A percentile compares a stretch with the other conserved stretches of the same genome.
Conservation (phyloP, 1,284 basidiomycete genomes). For the Ceratobasidium sp. region DNA sequence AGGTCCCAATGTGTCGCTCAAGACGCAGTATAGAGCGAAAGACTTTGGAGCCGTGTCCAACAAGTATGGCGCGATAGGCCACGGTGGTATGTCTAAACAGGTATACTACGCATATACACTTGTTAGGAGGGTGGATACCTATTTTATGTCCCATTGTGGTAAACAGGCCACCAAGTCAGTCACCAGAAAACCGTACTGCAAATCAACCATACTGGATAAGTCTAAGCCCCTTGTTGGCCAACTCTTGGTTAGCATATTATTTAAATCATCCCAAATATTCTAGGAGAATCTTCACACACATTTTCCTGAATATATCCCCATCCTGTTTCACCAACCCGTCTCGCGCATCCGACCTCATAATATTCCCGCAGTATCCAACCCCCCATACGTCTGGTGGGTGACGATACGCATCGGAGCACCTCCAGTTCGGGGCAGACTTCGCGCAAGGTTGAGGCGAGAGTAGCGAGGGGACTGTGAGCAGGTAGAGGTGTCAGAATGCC, state of each 20-base stretch:
- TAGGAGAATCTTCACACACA: background rate
- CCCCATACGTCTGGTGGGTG: background rate
- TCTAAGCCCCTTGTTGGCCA: no score
- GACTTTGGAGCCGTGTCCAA: conserved; percentile 18
- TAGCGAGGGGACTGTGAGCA: background rate
- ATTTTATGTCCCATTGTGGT: no score
- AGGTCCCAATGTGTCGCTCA: background rate
- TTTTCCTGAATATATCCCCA: background rate
- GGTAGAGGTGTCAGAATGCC: background rate
- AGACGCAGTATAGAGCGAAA: conserved; percentile 13
- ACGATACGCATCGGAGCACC: background rate
- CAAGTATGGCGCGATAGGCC: conserved; percentile 24
- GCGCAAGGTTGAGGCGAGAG: background rate
- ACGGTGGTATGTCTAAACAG: conserved; percentile 5
- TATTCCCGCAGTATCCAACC: no score
- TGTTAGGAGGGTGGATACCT: background rate
- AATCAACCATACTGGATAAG: no score
- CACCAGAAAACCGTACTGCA: no score
- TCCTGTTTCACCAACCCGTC: background rate
- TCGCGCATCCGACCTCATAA: background rate
- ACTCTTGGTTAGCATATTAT: background rate
- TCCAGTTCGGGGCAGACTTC: background rate
- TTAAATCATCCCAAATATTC: background rate
- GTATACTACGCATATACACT: background rate
- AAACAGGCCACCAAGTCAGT: no score